Percentiles rank a stretch among this genome's conserved stretches.
Evolutionary conservation across 164 flowering plant genomes (phyloP).

Genomic region (Litsea cubeba): DNA sequence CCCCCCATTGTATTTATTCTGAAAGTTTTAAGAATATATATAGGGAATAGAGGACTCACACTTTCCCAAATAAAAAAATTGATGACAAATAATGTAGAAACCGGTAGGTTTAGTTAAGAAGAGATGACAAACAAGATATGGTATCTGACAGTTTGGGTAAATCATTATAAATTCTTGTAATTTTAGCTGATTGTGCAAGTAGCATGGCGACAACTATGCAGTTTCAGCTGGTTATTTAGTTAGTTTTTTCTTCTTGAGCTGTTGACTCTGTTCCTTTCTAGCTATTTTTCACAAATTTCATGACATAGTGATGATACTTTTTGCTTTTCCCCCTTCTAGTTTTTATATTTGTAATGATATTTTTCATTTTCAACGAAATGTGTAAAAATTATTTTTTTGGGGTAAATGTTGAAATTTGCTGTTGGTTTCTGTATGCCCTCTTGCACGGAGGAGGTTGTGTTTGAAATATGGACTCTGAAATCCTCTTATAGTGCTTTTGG

Average conservation of each 20-base stretch:
- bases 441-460: neutral
- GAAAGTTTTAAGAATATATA: too few species aligned
- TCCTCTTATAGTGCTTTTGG: neutral
- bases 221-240: neutral
- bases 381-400: neutral
- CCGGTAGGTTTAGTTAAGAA: too few species aligned
- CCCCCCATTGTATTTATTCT: too few species aligned
- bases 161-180: neutral
- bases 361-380: neutral
- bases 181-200: slow-evolving; percentile 3
- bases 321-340: neutral
- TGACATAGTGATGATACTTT: too few species aligned
- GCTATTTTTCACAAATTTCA: too few species aligned
- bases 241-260: neutral
- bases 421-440: neutral
- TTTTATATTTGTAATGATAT: neutral
- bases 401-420: neutral
- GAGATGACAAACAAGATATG: too few species aligned
- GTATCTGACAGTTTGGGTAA: too few species aligned
- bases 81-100: too few species aligned
- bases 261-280: too few species aligned
- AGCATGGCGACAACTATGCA: neutral
- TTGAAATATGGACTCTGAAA: neutral
- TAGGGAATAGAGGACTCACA: too few species aligned
- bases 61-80: too few species aligned